Percentiles rank a stretch among this genome's conserved stretches.
phyloP scores from a whole-genome alignment of 2,329 filamentous ascomycete genomes.

The Nemania sp. region DNA sequence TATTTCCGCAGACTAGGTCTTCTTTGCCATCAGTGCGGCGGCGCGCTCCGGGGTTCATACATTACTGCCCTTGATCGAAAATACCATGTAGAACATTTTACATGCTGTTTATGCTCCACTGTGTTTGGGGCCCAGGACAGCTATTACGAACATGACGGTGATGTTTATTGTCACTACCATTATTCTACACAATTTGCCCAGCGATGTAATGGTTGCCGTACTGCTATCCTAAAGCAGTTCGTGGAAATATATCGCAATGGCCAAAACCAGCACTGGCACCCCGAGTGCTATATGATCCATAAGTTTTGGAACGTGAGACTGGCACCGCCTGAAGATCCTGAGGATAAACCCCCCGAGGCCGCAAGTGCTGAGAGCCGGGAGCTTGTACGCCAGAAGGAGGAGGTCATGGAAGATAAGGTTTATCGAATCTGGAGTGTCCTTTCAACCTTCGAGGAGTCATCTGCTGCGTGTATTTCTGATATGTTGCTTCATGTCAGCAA shows the following conservation, averaged over 20 bases:
- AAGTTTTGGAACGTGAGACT: slow-evolving; percentile 99
- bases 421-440: slow-evolving; percentile 98
- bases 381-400: slow-evolving; percentile 84
- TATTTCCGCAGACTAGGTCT: slow-evolving; percentile 94
- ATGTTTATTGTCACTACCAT: slow-evolving; percentile 98
- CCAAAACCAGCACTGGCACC: slow-evolving; percentile 99
- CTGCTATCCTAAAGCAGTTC: slow-evolving; percentile 97
- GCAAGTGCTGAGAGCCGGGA: slow-evolving; percentile 74
- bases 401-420: slow-evolving; percentile 96
- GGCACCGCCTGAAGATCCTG: slow-evolving; percentile 68
- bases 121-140: slow-evolving; percentile 99
- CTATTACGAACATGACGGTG: slow-evolving; percentile 97
- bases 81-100: slow-evolving; percentile 99
- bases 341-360: slow-evolving; percentile 57
- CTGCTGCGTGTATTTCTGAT: slow-evolving; percentile 97
- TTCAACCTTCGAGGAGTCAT: slow-evolving; percentile 97
- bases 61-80: slow-evolving; percentile 98
- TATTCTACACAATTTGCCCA: slow-evolving; percentile 98
- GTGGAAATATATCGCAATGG: slow-evolving; percentile 99
- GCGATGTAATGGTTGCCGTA: slow-evolving; percentile 95
- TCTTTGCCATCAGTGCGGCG: slow-evolving; percentile 91
- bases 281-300: slow-evolving; percentile 99
- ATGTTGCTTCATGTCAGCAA: slow-evolving; percentile 99
- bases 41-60: slow-evolving; percentile 93
- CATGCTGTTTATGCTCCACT: slow-evolving; percentile 94